phyloP scores from a whole-genome alignment of 1,284 basidiomycete genomes.

The Thecaphora thlaspeos region DNA sequence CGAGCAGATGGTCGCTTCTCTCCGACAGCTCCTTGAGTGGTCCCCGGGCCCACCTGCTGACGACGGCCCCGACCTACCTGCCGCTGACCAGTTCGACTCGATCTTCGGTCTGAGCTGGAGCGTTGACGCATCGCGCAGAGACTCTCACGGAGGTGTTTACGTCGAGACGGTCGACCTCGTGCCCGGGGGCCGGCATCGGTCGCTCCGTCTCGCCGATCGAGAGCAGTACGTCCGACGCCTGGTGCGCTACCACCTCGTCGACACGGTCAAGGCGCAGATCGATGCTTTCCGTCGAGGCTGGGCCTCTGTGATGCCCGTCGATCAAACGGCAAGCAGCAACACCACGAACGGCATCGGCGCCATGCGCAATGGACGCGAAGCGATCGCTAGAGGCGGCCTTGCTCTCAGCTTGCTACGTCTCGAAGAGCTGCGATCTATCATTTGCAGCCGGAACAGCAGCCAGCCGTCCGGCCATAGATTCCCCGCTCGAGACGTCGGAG shows the following conservation, averaged over 20 bases:
- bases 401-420: slow-evolving; percentile 19
- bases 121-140: not conserved
- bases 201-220: slow-evolving; percentile 16
- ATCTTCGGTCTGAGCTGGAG: slow-evolving; percentile 33
- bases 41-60: not conserved
- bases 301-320: slow-evolving; percentile 16
- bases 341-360: slow-evolving; percentile 4
- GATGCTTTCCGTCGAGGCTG: slow-evolving; percentile 18
- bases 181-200: slow-evolving; percentile 23
- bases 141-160: too few relatives aligned
- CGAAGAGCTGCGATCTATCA: slow-evolving; percentile 11
- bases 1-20: slow-evolving; percentile 18
- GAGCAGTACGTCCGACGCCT: slow-evolving; percentile 16
- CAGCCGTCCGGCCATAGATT: too few relatives aligned
- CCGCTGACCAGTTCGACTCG: slow-evolving; percentile 13
- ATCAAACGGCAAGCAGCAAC: not conserved
- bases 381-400: slow-evolving; percentile 18
- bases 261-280: slow-evolving; percentile 14
- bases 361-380: slow-evolving; percentile 5
- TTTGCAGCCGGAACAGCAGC: too few relatives aligned
- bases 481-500: too few relatives aligned
- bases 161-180: slow-evolving; percentile 21
- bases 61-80: slow-evolving; percentile 4
- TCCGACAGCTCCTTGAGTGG: not conserved
- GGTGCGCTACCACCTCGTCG: slow-evolving; percentile 19